Conservation (phyloP, 108 stramenopile species). For the Nitzschia sp. region DNA sequence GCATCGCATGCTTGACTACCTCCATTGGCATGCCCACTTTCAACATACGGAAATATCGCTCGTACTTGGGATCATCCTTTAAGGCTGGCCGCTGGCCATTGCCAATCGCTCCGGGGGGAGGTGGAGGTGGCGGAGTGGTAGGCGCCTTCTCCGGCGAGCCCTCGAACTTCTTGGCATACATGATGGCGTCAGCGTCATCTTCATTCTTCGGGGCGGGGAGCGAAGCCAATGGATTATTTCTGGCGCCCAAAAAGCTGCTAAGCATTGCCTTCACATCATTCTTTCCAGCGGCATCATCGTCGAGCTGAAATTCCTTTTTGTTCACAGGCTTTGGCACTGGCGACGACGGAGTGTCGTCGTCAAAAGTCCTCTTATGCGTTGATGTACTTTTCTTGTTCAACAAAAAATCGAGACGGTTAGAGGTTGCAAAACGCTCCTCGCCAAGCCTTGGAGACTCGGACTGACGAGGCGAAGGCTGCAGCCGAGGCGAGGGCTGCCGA, state of each 20-base stretch:
- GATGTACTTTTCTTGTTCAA: neutral
- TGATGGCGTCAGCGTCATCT: constrained; percentile 18
- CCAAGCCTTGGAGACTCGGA: neutral
- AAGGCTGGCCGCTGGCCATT: constrained; percentile 49
- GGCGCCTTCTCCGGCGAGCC: constrained; percentile 6
- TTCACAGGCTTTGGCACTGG: constrained; percentile 11
- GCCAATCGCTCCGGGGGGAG: constrained; percentile 1
- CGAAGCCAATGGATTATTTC: constrained; percentile 15
- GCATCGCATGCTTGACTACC: constrained; percentile 88
- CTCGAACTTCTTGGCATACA: constrained; percentile 9
- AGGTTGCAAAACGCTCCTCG: neutral
- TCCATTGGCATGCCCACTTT: constrained; percentile 85
- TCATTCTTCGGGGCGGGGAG: constrained; percentile 25
- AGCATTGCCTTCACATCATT: constrained; percentile 38
- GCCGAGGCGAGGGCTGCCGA: neutral
- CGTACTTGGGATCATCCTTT: constrained; percentile 82
- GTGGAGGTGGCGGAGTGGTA: neutral
- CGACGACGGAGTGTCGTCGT: neutral
- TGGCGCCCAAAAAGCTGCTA: constrained; percentile 25
- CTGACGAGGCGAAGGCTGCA: neutral
- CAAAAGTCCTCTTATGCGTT: neutral
- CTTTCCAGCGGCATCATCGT: constrained; percentile 6
- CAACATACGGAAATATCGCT: constrained; percentile 81
- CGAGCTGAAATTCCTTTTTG: neutral
- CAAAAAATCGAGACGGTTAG: neutral